Base-by-base conservation (phyloP, 2,329 filamentous ascomycete genomes). In the Colletotrichum falcatum region DNA sequence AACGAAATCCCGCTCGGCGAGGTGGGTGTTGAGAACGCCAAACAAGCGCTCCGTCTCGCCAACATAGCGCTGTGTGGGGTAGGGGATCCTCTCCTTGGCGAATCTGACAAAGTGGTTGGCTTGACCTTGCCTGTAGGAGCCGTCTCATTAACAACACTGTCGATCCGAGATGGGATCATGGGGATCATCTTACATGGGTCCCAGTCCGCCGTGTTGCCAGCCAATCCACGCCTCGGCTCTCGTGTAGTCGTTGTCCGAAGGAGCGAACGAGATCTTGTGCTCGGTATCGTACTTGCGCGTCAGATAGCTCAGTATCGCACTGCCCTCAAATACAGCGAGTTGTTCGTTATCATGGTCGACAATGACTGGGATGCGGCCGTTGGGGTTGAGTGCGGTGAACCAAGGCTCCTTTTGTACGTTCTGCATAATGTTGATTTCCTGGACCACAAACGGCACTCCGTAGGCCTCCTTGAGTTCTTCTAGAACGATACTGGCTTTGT, bases 31-130 rank as follows among this genome's bases (percentile, higher is more conserved):
- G 1, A 95, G 85, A 26, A 95, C 84, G 30, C 90, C 87, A 80
- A 94, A 95, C 1, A 95, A 85, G 3, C 93, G 88, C 73, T 92
- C 86, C 1, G 90, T 89, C 83, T 95, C 93, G 76, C 92, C 93
- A 63, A 91, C 84, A 79, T 95, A 95, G 49, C 93, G 88, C 76
- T 92, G 90, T 20, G 92, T 87, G 59, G 86, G 90, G 78, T 94
- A 95, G 60, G 89, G 85, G 75, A 93, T 91, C 76, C 86, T 87
- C 76, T 93, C 90, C 51, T 90, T 88, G 5, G 91, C 88, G 75
- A 91, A 90, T 49, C 88, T 86, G 62, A 84, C 79, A 83, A 95
- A 95, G 81, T 95, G 91, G 79, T 92, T 91, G 69, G 91, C 90
- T 78, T 94, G 92, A 30, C 90, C 92, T 79, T 94, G 91, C 88